phyloP scores from a whole-genome alignment of 1,139 yeast species.

The Blastobotrys proliferans region DNA sequence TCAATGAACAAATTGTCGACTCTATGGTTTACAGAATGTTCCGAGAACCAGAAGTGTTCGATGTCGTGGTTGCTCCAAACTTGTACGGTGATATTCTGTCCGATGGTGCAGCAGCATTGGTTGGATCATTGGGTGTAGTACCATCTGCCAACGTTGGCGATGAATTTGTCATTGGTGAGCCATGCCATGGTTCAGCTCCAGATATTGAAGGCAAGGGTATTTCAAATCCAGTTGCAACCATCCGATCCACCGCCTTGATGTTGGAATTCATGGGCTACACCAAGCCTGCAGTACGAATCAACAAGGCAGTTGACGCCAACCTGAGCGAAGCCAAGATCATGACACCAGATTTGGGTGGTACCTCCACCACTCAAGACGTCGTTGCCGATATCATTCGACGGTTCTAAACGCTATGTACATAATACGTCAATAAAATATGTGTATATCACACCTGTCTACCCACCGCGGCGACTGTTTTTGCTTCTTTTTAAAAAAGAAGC shows the following conservation, averaged over 20 bases:
- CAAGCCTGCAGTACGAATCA: constrained; percentile 86
- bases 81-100: constrained; percentile 94
- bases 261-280: constrained; percentile 92
- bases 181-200: constrained; percentile 99
- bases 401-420: too few relatives aligned
- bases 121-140: constrained; percentile 96
- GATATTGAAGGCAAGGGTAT: constrained; percentile 95
- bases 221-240: constrained; percentile 96
- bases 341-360: constrained; percentile 96
- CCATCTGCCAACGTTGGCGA: constrained; percentile 99
- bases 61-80: constrained; percentile 97
- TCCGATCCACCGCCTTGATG: constrained; percentile 96
- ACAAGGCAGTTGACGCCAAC: constrained; percentile 92
- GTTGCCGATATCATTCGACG: constrained; percentile 70
- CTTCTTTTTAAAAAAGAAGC: too few relatives aligned
- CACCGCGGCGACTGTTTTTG: too few relatives aligned
- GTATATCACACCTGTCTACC: too few relatives aligned
- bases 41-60: constrained; percentile 95
- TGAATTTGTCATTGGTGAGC: constrained; percentile 94
- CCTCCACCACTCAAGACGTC: constrained; percentile 80
- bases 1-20: constrained; percentile 96
- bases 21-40: constrained; percentile 98
- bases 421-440: too few relatives aligned
- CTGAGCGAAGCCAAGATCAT: constrained; percentile 72
- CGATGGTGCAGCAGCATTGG: constrained; percentile 99